Percentiles rank a stretch among this genome's conserved stretches.
Conservation (phyloP, 2,329 filamentous ascomycete species). For the Cladosporium velox region DNA sequence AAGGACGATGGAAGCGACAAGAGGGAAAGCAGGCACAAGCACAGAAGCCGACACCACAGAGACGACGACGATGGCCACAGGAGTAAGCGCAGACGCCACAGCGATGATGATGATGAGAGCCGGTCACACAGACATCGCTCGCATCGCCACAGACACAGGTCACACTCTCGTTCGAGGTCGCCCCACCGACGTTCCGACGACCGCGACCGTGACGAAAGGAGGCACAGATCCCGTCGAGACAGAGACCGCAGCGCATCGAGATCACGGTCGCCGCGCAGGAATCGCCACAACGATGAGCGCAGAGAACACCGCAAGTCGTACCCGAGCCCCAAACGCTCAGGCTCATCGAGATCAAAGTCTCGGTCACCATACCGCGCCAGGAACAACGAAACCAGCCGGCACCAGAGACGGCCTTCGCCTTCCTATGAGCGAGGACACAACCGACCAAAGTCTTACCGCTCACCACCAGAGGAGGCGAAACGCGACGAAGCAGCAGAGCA, state of each 20-base stretch:
- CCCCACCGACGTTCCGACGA: slow-evolving; percentile 26
- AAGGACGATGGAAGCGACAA: slow-evolving; percentile 34
- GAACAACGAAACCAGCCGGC: slow-evolving; percentile 22
- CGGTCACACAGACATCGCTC: slow-evolving; percentile 36
- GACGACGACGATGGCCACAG: slow-evolving; percentile 36
- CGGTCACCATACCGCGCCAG: slow-evolving; percentile 32
- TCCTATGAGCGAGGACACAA: slow-evolving; percentile 26
- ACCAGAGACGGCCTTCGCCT: slow-evolving; percentile 27
- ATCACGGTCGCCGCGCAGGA: slow-evolving; percentile 44
- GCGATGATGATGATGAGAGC: slow-evolving; percentile 38
- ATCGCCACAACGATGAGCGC: slow-evolving; percentile 37
- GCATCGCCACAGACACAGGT: slow-evolving; percentile 30
- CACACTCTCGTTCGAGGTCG: slow-evolving; percentile 31
- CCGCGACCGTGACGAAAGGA: slow-evolving; percentile 27
- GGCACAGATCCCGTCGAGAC: slow-evolving; percentile 30
- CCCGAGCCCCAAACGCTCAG: slow-evolving; percentile 38
- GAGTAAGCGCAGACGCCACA: slow-evolving; percentile 37
- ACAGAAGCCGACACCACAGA: slow-evolving; percentile 30
- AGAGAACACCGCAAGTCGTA: slow-evolving; percentile 36
- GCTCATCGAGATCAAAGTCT: slow-evolving; percentile 39
- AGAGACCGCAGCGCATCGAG: slow-evolving; percentile 33
- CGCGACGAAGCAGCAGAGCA: slow-evolving; percentile 32
- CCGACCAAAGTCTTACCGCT: slow-evolving; percentile 29
- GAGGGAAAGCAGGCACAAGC: slow-evolving; percentile 34
- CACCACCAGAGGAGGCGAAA: slow-evolving; percentile 28